Base-by-base conservation (phyloP, 768 basidiomycete genomes). In the Ramaria sp. region DNA sequence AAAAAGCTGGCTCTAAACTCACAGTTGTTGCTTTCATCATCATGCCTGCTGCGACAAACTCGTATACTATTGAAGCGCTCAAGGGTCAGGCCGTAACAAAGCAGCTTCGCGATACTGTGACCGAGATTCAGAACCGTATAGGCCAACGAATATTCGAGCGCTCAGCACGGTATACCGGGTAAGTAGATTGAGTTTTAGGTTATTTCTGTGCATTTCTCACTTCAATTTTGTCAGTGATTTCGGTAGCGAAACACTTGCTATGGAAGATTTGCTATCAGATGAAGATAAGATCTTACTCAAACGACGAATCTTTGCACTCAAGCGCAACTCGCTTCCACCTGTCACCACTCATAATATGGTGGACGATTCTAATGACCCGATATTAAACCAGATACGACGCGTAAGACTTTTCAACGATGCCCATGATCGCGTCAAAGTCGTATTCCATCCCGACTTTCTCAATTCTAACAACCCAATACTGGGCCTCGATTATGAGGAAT, bases 271-370 rank as follows among this genome's bases (percentile, higher is more conserved):
- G 2, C 74, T 98, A 13, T 89, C 91, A 0, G 79, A 83, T 30
- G 92, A 96, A 67, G 96, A 99, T 71, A 89, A 89, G 66, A 84
- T 98, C 16, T 75, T 93, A 16, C 78, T 99, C 61, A 99, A 99
- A 70, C 83, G 96, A 3, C 85, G 96, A 55, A 95, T 94, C 58
- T 95, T 96, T 65, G 96, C 96, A 5, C 79, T 99, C 56, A 95
- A 92, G 69, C 82, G 96, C 59, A 89, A 89, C 71, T 82, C 88
- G 10, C 79, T 93, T n/a, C 96, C 96, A 0, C 90, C 96, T 1
- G 78, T 99, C 41, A 86, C 85, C n/a, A 99, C 96, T 15, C 96
- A 99, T 73, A 99, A 99, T 71, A 98, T 98, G 96, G 81, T 78
- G 22, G 95, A 98, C 65, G 95, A 98, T 65, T 71, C 78, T 30